Conservation (phyloP, 2,329 filamentous ascomycete species). For the Fusarium cyanostomum region DNA sequence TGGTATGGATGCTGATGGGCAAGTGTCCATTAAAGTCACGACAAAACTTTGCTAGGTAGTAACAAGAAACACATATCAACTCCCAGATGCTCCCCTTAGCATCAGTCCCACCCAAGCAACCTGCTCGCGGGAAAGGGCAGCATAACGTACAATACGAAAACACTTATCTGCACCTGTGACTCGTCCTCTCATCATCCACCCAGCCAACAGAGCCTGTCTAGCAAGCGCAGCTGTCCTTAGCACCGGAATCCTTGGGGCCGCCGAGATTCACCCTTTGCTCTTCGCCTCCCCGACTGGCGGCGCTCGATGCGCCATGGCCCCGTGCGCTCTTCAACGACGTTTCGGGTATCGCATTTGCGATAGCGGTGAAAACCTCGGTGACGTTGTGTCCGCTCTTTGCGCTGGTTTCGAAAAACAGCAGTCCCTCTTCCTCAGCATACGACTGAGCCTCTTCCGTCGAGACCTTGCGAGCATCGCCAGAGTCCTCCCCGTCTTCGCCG, state of each 20-base stretch:
- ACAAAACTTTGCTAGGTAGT: conserved; percentile 35
- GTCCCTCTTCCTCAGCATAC: conserved; percentile 93
- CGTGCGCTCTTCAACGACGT: conserved; percentile 91
- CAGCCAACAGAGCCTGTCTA: conserved; percentile 50
- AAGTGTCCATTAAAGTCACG: conserved; percentile 21
- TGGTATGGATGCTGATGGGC: conserved; percentile 4
- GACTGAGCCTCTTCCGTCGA: conserved; percentile 89
- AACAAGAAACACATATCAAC: conserved; percentile 41
- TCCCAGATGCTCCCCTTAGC: conserved; percentile 42
- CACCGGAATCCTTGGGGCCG: conserved; percentile 75
- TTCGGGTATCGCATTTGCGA: conserved; percentile 97
- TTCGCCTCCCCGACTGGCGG: conserved; percentile 68
- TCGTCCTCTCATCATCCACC: conserved; percentile 12
- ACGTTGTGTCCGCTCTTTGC: conserved; percentile 97
- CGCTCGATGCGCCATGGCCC: conserved; percentile 71
- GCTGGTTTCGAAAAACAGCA: conserved; percentile 97
- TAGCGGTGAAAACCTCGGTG: conserved; percentile 95
- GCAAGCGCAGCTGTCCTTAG: conserved; percentile 93
- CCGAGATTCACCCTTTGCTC: conserved; percentile 86
- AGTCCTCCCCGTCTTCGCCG: conserved; percentile 64
- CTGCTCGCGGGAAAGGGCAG: conserved; percentile 41
- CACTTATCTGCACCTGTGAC: conserved; percentile 24
- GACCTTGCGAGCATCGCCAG: conserved; percentile 84
- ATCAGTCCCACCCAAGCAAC: conserved; percentile 44
- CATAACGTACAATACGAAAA: conserved; percentile 41